Conservation (phyloP, 2,329 filamentous ascomycete genomes). For the Fusarium sp. region DNA sequence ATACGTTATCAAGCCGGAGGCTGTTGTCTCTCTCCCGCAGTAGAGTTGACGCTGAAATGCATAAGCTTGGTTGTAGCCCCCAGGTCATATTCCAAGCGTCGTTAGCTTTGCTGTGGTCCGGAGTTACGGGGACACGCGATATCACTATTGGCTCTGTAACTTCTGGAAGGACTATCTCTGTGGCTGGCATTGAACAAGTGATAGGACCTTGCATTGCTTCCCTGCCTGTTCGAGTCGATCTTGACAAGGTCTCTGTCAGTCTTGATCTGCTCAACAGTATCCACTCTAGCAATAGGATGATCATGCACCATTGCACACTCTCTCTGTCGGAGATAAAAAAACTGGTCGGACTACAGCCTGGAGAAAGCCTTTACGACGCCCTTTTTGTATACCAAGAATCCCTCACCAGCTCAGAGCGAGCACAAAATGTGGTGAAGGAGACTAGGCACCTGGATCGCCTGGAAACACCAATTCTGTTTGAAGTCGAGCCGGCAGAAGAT, state of each 20-base stretch:
- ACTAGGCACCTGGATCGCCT: conserved; percentile 75
- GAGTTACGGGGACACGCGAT: conserved; percentile 74
- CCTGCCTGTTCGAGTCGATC: conserved; percentile 76
- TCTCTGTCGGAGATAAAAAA: conserved; percentile 79
- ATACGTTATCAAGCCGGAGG: conserved; percentile 29
- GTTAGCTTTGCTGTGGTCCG: conserved; percentile 73
- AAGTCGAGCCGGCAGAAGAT: conserved; percentile 74
- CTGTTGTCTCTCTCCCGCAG: conserved; percentile 37
- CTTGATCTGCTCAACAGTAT: conserved; percentile 73
- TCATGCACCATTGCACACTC: conserved; percentile 73
- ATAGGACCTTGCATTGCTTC: conserved; percentile 85
- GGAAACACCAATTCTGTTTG: conserved; percentile 81
- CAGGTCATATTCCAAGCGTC: conserved; percentile 84
- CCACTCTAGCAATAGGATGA: conserved; percentile 74
- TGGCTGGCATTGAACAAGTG: conserved; percentile 77
- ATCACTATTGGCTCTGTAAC: conserved; percentile 83
- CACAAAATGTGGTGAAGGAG: conserved; percentile 61
- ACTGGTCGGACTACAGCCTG: conserved; percentile 65
- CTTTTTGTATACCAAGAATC: conserved; percentile 90
- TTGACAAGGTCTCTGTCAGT: conserved; percentile 64
- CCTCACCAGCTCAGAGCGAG: conserved; percentile 56
- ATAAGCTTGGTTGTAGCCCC: conserved; percentile 65
- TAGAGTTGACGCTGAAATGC: conserved; percentile 52
- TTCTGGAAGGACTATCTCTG: conserved; percentile 81
- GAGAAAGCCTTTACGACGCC: conserved; percentile 77